Conservation (phyloP, 2,329 filamentous ascomycete genomes). For the Aspergillus sp. region DNA sequence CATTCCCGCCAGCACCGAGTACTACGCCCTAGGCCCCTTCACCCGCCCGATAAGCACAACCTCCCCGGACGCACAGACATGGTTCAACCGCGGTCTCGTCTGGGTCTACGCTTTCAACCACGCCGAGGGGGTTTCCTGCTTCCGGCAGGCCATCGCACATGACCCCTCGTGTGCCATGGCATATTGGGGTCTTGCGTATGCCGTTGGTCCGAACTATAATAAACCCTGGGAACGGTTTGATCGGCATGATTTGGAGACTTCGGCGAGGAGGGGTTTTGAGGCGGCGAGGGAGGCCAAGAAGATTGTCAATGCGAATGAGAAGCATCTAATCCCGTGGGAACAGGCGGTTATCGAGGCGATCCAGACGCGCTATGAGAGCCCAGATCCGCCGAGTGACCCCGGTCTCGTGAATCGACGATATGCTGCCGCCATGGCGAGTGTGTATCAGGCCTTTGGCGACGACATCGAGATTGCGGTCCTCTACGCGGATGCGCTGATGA, state of each 20-base stretch:
- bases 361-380: slow-evolving; percentile 62
- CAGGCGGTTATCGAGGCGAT: slow-evolving; percentile 67
- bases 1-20: not conserved
- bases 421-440: slow-evolving; percentile 63
- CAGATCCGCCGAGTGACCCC: slow-evolving; percentile 44
- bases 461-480: slow-evolving; percentile 67
- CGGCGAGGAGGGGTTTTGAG: slow-evolving; percentile 53
- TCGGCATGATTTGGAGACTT: slow-evolving; percentile 57
- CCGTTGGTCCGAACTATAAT: slow-evolving; percentile 77
- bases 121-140: slow-evolving; percentile 43
- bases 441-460: slow-evolving; percentile 57
- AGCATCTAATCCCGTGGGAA: slow-evolving; percentile 55
- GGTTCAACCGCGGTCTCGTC: slow-evolving; percentile 41
- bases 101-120: slow-evolving; percentile 48
- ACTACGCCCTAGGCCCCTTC: slow-evolving; percentile 38
- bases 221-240: slow-evolving; percentile 78
- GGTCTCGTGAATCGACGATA: slow-evolving; percentile 63
- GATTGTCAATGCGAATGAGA: slow-evolving; percentile 24
- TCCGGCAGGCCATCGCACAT: slow-evolving; percentile 39
- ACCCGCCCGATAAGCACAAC: slow-evolving; percentile 39
- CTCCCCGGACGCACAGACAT: slow-evolving; percentile 34
- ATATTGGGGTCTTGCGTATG: slow-evolving; percentile 59
- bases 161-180: slow-evolving; percentile 45
- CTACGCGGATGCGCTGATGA: slow-evolving; percentile 69
- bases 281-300: slow-evolving; percentile 52